These are phyloP conservation scores for Bryum argenteum DNA, from an alignment of 225 moss, liverwort and hornwort genomes.

Conservation along the genomic window DNA sequence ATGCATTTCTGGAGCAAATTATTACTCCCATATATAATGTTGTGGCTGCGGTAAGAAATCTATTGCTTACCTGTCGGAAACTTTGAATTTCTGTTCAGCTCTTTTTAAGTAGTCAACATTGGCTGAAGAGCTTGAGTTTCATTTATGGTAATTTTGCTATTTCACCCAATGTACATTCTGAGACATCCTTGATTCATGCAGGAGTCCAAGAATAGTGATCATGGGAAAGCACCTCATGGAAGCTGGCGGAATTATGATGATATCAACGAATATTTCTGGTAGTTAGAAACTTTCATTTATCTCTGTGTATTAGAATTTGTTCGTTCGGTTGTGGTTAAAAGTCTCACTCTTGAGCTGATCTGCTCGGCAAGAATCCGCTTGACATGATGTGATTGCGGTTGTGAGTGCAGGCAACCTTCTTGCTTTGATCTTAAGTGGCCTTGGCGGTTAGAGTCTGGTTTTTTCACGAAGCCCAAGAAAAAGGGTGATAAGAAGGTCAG, in stretches of 20 bases:
- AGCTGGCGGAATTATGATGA: constrained; percentile 99
- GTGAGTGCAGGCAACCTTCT: constrained; percentile 67
- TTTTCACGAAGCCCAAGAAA: constrained; percentile 72
- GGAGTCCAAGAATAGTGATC: constrained; percentile 72
- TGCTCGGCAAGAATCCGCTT: constrained; percentile 19
- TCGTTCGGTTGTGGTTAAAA: constrained; percentile 16
- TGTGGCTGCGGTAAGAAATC: constrained; percentile 70
- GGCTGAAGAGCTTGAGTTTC: neutral
- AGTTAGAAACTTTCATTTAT: constrained; percentile 6
- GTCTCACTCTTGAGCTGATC: constrained; percentile 2
- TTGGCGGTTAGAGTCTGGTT: constrained; percentile 82
- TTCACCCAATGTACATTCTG: constrained; percentile 17
- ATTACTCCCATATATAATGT: constrained; percentile 76
- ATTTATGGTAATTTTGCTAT: neutral
- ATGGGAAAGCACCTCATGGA: constrained; percentile 82
- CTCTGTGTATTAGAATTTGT: neutral
- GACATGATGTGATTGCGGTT: constrained; percentile 20
- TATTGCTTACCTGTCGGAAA: constrained; percentile 12
- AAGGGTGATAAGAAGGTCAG: constrained; percentile 47
- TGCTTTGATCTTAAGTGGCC: constrained; percentile 85
- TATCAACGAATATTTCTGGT: constrained; percentile 99
- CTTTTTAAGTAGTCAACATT: constrained; percentile 1
- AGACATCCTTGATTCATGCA: constrained; percentile 38
- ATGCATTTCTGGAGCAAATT: constrained; percentile 77
- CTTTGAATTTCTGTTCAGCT: constrained; percentile 13